Percentiles rank a stretch among this genome's conserved stretches.
These are phyloP conservation scores for Dillenia turbinata DNA, from an alignment of 164 flowering plant genomes.

Conservation along the genomic window DNA sequence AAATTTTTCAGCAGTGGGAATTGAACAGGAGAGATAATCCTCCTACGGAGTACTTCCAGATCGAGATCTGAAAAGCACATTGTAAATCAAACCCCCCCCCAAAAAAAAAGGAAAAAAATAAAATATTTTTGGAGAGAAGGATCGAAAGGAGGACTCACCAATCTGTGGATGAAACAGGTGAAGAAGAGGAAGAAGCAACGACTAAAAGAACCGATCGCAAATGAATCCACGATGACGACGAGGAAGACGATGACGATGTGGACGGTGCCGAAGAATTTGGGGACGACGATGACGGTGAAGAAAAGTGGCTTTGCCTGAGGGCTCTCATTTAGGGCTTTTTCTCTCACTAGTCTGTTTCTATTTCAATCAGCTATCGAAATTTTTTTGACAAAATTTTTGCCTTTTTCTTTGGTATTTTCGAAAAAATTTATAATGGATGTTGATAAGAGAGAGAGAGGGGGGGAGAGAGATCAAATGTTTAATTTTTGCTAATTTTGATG, in stretches of 20 bases:
- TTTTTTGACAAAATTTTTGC: background rate
- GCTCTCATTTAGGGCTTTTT: constrained; percentile 62
- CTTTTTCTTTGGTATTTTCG: background rate
- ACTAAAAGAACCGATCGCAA: constrained; percentile 80
- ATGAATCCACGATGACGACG: constrained; percentile 73
- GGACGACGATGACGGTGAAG: constrained; percentile 37
- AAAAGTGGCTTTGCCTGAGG: constrained; percentile 60
- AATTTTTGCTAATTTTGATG: too few relatives aligned
- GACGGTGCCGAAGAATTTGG: constrained; percentile 34
- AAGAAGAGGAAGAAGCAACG: constrained; percentile 62
- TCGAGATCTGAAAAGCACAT: background rate
- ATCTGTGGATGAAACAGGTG: constrained; percentile 47
- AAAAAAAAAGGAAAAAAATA: background rate
- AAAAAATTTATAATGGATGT: too few relatives aligned
- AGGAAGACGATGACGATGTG: constrained; percentile 38
- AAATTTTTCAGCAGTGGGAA: too few relatives aligned
- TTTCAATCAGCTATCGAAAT: too few relatives aligned
- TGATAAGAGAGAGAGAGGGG: background rate
- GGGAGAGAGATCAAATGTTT: too few relatives aligned
- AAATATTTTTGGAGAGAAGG: background rate
- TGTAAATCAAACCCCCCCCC: background rate
- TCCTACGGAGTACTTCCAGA: too few relatives aligned
- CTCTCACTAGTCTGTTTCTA: constrained; percentile 10
- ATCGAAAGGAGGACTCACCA: constrained; percentile 56
- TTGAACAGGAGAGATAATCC: too few relatives aligned